Base-by-base conservation (phyloP, 306 rosid species). In the Acmispon strigosus region DNA sequence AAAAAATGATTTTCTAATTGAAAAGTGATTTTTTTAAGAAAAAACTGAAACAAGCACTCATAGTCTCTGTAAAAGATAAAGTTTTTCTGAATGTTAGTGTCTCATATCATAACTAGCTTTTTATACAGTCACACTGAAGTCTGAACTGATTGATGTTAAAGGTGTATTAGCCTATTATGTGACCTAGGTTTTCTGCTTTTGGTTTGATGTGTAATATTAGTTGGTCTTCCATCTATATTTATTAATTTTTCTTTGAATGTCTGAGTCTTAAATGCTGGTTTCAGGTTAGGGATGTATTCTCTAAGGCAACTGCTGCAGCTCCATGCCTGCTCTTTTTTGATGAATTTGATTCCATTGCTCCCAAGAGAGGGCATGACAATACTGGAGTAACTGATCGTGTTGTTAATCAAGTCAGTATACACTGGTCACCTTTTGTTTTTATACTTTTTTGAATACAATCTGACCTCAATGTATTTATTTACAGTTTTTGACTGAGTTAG, bases 371-470 rank as follows among this genome's bases (percentile, higher is more conserved):
- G 76, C 96, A 90, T 74, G 98, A 93, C 84, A 93, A 93, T 80
- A 93, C 97, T 74, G 98, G 98, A 80, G 98, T 93, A 20, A 93
- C 97, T 51, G 98, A 93, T 70, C 97, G 98, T 71, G 97, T 93
- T 45, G 98, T 90, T 75, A 93, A 93, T 87, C 98, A 93, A 76
- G 98, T 93, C 45, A 64, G 84, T 84, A 37, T 69, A 59, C 59
- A 18, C 43, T 53, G 66, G 13, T 66, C 61, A 45, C 12, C 32
- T 64, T 71, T 62, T 50, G 15, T 55, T 15, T 52, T 69, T 68
- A 14, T 48, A 57, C 43, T 60, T 32, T 17, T 19, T 64, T 56
- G 66, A 55, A 62, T 72, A 62, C 81, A 75, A 65, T 60, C 79
- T 77, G 66, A 69, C 80, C 43, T 3, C 44, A n/a, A 12, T 82